Conservation (phyloP, 768 basidiomycete species). For the Boletus eberwhitei region DNA sequence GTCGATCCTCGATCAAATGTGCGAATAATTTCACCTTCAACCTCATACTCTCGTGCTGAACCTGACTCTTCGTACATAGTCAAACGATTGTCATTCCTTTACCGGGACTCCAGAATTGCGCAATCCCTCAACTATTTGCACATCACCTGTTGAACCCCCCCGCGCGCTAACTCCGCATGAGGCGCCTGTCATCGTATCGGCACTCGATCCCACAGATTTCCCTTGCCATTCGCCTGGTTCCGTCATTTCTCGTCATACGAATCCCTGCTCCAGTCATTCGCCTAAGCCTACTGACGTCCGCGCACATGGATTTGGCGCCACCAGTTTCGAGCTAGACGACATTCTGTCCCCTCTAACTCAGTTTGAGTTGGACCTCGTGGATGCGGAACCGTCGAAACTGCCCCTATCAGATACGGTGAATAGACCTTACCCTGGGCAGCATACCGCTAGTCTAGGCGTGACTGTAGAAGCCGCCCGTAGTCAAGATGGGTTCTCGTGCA, state of each 20-base stretch:
- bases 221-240: background rate
- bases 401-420: conserved; percentile 25
- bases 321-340: background rate
- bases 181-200: background rate
- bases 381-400: conserved; percentile 18
- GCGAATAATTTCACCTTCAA: conserved; percentile 18
- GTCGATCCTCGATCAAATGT: conserved; percentile 28
- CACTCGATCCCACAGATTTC: background rate
- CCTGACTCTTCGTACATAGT: conserved; percentile 10
- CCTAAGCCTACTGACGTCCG: background rate
- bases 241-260: background rate
- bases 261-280: background rate
- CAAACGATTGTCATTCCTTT: conserved; percentile 3
- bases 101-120: conserved; percentile 12
- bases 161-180: background rate
- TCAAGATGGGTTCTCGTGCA: background rate
- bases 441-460: background rate
- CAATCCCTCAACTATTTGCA: conserved; percentile 5
- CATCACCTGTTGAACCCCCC: conserved; percentile 11
- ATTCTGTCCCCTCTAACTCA: conserved; percentile 23
- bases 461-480: background rate
- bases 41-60: background rate
- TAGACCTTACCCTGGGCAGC: conserved; percentile 10
- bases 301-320: background rate
- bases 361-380: conserved; percentile 21